These are phyloP conservation scores for Sclerospora graminicola DNA, from an alignment of 352 stramenopile genomes.

Conservation along the genomic window DNA sequence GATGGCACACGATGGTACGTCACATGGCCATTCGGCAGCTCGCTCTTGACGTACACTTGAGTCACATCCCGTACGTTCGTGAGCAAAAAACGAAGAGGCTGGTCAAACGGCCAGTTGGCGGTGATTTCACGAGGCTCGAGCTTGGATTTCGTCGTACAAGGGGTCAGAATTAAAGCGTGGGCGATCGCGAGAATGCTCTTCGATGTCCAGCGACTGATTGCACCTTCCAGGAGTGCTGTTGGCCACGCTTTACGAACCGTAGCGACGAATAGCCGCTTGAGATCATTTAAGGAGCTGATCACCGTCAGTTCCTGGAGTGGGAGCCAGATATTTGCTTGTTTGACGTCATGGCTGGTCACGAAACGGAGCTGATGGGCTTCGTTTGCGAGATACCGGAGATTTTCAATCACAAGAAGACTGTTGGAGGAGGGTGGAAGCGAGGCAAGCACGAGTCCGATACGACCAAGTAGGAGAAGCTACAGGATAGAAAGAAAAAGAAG, in stretches of 20 bases:
- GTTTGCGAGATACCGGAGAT: constrained; percentile 10
- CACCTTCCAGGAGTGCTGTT: constrained; percentile 7
- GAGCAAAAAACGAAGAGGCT: constrained; percentile 21
- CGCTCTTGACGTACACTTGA: constrained; percentile 35
- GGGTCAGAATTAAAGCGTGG: constrained; percentile 20
- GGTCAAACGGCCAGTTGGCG: constrained; percentile 37
- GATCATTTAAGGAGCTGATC: constrained; percentile 17
- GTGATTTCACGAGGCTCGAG: constrained; percentile 33
- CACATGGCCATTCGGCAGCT: constrained; percentile 30
- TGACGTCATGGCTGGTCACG: constrained; percentile 11
- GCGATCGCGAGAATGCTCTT: too few relatives aligned
- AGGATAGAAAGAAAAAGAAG: too few relatives aligned
- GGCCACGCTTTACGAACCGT: constrained; percentile 27
- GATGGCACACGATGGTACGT: constrained; percentile 27
- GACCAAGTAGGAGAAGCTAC: constrained; percentile 32
- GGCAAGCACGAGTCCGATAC: constrained; percentile 23
- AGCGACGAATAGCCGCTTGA: constrained; percentile 24
- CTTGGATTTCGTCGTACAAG: constrained; percentile 6
- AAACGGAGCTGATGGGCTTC: constrained; percentile 20
- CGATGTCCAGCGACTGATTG: constrained; percentile 7
- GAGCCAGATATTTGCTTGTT: constrained; percentile 19
- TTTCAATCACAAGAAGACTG: constrained; percentile 10
- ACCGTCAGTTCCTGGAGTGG: constrained; percentile 10
- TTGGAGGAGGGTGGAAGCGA: constrained; percentile 8
- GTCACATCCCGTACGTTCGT: constrained; percentile 23